Conservation (phyloP, 176 grass and related monocot genomes). For the Avena sativa region DNA sequence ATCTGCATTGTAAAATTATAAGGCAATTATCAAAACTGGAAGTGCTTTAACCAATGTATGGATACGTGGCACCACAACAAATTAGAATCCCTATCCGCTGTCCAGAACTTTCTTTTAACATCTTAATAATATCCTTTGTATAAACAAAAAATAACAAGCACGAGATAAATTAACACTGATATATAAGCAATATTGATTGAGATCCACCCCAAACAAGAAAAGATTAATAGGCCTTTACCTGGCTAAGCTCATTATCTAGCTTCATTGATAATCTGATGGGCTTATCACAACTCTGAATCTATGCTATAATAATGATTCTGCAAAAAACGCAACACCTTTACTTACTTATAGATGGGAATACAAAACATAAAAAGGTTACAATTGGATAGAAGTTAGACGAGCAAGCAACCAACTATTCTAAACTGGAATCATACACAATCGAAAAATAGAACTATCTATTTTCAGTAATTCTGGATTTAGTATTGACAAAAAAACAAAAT, state of each 20-base stretch:
- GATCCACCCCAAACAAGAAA: no score
- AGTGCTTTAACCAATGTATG: constrained; percentile 15
- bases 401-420: not conserved
- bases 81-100: constrained; percentile 56
- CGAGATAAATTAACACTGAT: constrained; percentile 13
- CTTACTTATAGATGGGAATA: not conserved
- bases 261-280: no score
- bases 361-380: not conserved
- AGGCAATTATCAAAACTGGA: not conserved
- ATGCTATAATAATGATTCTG: constrained; percentile 48
- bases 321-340: constrained; percentile 65
- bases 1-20: constrained; percentile 51
- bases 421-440: not conserved
- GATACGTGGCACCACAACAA: constrained; percentile 1
- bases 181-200: not conserved
- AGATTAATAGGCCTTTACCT: no score
- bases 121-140: constrained; percentile 88
- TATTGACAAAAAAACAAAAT: not conserved
- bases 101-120: constrained; percentile 81
- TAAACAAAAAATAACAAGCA: constrained; percentile 7
- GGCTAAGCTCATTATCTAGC: no score
- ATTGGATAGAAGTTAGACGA: not conserved
- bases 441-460: not conserved
- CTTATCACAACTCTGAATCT: not conserved
- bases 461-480: not conserved